These are phyloP conservation scores for Pistacia vera DNA, from an alignment of 345 rosid genomes.

Conservation along the genomic window DNA sequence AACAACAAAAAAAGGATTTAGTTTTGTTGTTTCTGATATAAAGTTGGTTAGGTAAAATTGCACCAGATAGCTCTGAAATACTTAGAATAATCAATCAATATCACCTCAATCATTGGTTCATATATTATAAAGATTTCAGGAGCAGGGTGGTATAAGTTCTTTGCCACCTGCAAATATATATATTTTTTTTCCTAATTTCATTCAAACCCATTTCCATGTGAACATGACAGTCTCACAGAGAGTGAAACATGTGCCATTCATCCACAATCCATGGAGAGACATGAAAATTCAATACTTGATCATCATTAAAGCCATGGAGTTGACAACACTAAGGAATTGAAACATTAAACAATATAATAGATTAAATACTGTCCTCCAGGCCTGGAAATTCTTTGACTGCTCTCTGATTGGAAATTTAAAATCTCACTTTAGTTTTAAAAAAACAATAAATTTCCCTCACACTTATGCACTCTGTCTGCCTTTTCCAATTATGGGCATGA, in stretches of 20 bases:
- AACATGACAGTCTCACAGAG: not conserved
- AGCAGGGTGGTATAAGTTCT: not conserved
- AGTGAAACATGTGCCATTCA: constrained; percentile 3
- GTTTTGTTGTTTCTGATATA: constrained; percentile 11
- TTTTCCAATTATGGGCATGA: not conserved
- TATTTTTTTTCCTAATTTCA: too few species aligned
- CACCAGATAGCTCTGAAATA: not conserved
- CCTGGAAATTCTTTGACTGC: constrained; percentile 44
- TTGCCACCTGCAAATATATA: not conserved
- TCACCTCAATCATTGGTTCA: not conserved
- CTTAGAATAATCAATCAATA: too few species aligned
- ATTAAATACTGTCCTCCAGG: constrained; percentile 15
- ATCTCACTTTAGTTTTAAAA: constrained; percentile 3
- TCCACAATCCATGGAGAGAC: not conserved
- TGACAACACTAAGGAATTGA: constrained; percentile 40
- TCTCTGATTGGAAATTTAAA: constrained; percentile 23
- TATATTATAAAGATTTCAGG: not conserved
- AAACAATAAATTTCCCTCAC: not conserved
- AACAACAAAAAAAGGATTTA: not conserved
- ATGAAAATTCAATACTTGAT: not conserved
- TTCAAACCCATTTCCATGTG: not conserved
- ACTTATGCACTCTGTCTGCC: constrained; percentile 3
- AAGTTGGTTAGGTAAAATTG: not conserved
- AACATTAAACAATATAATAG: not conserved
- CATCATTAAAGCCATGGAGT: constrained; percentile 36